phyloP scores from a whole-genome alignment of 495 filamentous ascomycete genomes.

The Neurospora sp. region DNA sequence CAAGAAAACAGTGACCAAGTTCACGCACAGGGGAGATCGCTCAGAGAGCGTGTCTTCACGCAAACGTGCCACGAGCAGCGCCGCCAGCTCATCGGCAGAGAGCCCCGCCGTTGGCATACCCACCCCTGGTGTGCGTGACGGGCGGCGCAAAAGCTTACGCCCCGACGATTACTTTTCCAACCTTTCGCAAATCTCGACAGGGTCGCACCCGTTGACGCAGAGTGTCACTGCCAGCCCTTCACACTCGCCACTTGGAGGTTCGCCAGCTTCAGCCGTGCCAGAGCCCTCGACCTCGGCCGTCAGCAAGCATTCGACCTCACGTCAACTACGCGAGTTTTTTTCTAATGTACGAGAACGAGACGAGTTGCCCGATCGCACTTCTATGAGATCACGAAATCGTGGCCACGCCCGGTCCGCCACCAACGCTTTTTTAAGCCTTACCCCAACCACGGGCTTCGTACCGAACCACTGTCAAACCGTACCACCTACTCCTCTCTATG shows the following conservation, averaged over 20 bases:
- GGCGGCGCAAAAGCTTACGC: conserved; percentile 58
- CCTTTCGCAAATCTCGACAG: conserved; percentile 32
- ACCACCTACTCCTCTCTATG: conserved; percentile 41
- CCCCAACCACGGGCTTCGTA: conserved; percentile 9
- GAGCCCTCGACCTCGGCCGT: conserved; percentile 33
- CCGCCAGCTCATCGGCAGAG: conserved; percentile 43
- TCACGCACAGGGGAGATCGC: conserved; percentile 50
- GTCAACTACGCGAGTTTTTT: conserved; percentile 28
- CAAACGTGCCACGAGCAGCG: conserved; percentile 47
- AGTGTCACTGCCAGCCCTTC: conserved; percentile 71
- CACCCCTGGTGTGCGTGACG: conserved; percentile 33
- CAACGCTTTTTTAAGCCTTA: conserved; percentile 39
- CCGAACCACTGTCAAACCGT: conserved; percentile 29
- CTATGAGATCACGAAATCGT: conserved; percentile 22
- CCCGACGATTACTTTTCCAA: conserved; percentile 59
- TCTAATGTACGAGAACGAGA: conserved; percentile 33
- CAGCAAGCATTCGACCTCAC: conserved; percentile 17
- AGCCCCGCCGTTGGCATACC: conserved; percentile 25
- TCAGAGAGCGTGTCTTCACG: conserved; percentile 43
- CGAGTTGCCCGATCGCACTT: conserved; percentile 28
- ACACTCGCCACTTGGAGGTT: conserved; percentile 26
- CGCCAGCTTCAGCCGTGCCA: conserved; percentile 23
- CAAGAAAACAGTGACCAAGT: conserved; percentile 54
- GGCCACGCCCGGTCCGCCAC: conserved; percentile 40
- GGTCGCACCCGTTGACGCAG: conserved; percentile 68